phyloP scores from a whole-genome alignment of 371 early-diverging fungal species.

The Mortierella sp. region DNA sequence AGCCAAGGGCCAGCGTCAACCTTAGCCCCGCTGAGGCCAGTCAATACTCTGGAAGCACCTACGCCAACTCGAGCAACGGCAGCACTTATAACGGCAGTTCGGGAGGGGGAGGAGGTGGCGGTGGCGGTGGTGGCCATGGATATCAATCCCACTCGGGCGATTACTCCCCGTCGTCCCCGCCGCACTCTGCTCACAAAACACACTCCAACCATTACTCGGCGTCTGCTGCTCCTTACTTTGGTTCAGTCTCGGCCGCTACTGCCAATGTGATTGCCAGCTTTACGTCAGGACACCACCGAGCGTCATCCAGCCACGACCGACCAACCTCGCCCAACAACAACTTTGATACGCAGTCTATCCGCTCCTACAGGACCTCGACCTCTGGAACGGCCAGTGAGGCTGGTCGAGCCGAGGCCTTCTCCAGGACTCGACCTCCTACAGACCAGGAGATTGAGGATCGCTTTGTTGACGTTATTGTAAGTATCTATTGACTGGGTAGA shows the following conservation, averaged over 20 bases:
- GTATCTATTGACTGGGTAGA: not conserved
- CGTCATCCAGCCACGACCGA: conserved; percentile 37
- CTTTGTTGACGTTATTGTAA: conserved; percentile 53
- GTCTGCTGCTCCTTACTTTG: conserved; percentile 32
- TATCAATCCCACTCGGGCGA: conserved; percentile 41
- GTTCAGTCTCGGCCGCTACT: conserved; percentile 42
- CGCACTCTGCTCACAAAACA: conserved; percentile 20
- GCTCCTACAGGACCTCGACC: conserved; percentile 31
- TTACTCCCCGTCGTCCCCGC: conserved; percentile 35
- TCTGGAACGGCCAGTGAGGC: conserved; percentile 23
- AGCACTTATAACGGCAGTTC: conserved; percentile 10
- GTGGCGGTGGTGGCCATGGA: conserved; percentile 21
- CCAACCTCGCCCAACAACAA: conserved; percentile 38
- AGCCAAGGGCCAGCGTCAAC: conserved; percentile 39
- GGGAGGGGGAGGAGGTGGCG: not conserved
- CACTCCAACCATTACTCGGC: conserved; percentile 21
- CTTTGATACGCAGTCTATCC: conserved; percentile 25
- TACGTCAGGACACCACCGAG: conserved; percentile 41
- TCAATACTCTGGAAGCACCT: conserved; percentile 29
- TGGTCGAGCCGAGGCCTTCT: conserved; percentile 39
- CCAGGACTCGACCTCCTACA: conserved; percentile 39
- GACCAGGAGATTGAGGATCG: conserved; percentile 58
- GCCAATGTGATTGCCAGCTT: conserved; percentile 34
- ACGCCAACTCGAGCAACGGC: conserved; percentile 18
- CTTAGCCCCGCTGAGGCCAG: conserved; percentile 34